Evolutionary conservation across 352 stramenopile species (phyloP), one percentile per base, ranked within the genome.

Genomic region (Blastocystis sp.): DNA sequence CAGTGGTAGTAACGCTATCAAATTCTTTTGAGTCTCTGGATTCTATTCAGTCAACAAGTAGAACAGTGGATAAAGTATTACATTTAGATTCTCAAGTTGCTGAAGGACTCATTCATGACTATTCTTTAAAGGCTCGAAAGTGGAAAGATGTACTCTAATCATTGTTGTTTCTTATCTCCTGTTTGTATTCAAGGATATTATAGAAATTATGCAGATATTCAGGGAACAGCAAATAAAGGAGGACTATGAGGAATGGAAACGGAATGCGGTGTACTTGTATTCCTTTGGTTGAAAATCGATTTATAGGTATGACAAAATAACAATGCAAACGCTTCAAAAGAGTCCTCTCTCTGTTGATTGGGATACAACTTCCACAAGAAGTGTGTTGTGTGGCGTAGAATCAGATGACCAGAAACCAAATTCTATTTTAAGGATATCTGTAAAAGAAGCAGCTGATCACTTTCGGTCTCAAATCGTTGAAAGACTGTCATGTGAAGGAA

Each of bases 191-290:
- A 35, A 64, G 13, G 15, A 64, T 7, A 17, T 7, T 27, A 35
- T 27, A 15, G 13, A 11, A 17, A 35, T 4, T 27, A 27, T 48
- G 2, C 40, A 48, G 40, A 9, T 48, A 48, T 48, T 48, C 17
- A 51, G 57, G 57, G 27, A 79, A 24, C 30, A 59, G 35, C 68
- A 79, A 33, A 79, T 79, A 17, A 30, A 11, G 4, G 68, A 79
- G 42, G 68, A 79, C 37, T 79, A 79, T 57, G 57, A 53, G 13
- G 57, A 59, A 30, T 79, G 68, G 68, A 79, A 79, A 27, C 53
- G 57, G 37, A 79, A 79, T 57, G 13, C 33, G 19, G 37, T 59
- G 11, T 33, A 59, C 22, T 58, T 79, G 68, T 79, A 79, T 5
- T 58, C 6, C 15, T 0, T 57, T 58, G 3, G 9, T 27, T 58